Evolutionary conservation across 2,329 filamentous ascomycete species (phyloP).

Genomic region (Penicillium expansum): DNA sequence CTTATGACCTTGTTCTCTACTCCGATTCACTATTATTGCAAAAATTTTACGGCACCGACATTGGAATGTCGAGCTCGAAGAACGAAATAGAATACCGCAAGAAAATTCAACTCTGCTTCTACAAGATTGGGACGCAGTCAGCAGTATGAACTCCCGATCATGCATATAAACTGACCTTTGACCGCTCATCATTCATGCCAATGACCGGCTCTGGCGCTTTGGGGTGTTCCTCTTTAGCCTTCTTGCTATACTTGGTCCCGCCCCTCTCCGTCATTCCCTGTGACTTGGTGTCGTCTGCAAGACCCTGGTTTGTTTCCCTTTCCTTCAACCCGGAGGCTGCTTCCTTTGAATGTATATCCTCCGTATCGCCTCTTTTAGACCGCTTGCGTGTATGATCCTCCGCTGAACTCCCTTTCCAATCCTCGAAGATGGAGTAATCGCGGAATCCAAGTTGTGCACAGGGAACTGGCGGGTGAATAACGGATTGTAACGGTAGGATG

Average conservation of each 20-base stretch:
- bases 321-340: constrained; percentile 33
- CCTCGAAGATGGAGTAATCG: constrained; percentile 22
- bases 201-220: constrained; percentile 52
- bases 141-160: neutral
- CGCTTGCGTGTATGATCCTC: constrained; percentile 37
- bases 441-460: constrained; percentile 7
- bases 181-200: constrained; percentile 55
- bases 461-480: constrained; percentile 13
- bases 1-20: neutral
- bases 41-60: constrained; percentile 4
- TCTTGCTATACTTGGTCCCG: constrained; percentile 35
- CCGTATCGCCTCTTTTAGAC: constrained; percentile 30
- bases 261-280: constrained; percentile 44
- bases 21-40: constrained; percentile 4
- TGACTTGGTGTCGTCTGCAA: constrained; percentile 39
- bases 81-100: constrained; percentile 2
- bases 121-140: constrained; percentile 10
- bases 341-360: constrained; percentile 34
- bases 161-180: constrained; percentile 35
- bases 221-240: constrained; percentile 49
- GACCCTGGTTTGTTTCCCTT: constrained; percentile 27
- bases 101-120: constrained; percentile 28
- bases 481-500: constrained; percentile 18
- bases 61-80: neutral
- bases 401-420: constrained; percentile 35